A percentile compares a stretch with the other conserved stretches of the same genome.
Conservation (phyloP, 2,329 filamentous ascomycete species). For the Venturia aucupariae region DNA sequence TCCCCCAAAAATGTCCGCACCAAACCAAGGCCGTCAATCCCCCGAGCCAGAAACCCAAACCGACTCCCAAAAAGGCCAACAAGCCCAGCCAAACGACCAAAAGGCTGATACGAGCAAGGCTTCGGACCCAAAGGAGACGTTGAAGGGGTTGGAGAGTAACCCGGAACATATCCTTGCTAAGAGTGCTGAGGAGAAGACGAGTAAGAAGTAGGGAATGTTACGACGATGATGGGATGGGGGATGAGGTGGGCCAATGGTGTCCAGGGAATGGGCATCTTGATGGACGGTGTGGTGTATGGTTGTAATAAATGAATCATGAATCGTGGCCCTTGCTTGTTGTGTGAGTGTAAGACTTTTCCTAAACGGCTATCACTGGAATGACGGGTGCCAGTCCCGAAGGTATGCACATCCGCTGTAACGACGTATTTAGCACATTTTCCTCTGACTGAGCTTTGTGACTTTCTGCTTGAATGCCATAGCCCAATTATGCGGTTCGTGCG, state of each 20-base stretch:
- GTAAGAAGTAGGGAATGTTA: conserved; percentile 36
- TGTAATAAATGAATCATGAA: too few species aligned
- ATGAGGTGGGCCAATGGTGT: neutral
- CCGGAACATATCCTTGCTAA: conserved; percentile 57
- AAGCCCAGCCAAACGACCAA: conserved; percentile 46
- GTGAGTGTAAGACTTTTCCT: too few species aligned
- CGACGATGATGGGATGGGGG: neutral
- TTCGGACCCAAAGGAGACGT: conserved; percentile 37
- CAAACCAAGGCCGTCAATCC: conserved; percentile 62
- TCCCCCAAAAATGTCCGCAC: conserved; percentile 54
- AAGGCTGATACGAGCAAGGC: conserved; percentile 42
- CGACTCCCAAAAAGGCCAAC: conserved; percentile 50
- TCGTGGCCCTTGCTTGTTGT: too few species aligned
- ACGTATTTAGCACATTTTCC: too few species aligned
- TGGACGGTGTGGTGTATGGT: too few species aligned
- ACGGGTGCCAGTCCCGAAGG: too few species aligned
- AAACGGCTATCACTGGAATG: too few species aligned
- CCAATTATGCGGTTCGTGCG: too few species aligned
- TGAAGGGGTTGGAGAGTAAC: conserved; percentile 52
- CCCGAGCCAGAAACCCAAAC: conserved; percentile 62
- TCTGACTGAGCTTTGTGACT: too few species aligned
- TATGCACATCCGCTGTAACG: too few species aligned
- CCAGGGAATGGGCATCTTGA: neutral
- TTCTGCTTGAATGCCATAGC: too few species aligned
- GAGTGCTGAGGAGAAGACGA: conserved; percentile 50